Conservation (phyloP, 2,329 filamentous ascomycete species). For the Aspergillus sp. region DNA sequence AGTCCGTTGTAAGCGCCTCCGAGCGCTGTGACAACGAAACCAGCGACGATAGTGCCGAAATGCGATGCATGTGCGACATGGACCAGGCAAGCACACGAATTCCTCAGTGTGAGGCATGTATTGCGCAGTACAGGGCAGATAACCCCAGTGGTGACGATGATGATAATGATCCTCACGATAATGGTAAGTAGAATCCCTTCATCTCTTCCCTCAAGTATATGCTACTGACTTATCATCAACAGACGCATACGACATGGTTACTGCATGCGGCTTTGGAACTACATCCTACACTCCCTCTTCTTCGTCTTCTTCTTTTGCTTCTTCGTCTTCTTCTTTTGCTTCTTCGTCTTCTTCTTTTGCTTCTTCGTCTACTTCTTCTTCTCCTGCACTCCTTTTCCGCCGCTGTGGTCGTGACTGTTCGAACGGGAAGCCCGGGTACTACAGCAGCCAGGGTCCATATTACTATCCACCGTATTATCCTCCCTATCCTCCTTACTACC, state of each 20-base stretch:
- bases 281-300: conserved; percentile 25
- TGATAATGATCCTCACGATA: conserved; percentile 23
- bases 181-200: conserved; percentile 19
- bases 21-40: conserved; percentile 24
- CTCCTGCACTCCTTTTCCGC: too few species aligned
- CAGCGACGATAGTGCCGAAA: conserved; percentile 24
- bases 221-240: conserved; percentile 6
- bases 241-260: conserved; percentile 34
- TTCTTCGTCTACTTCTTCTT: too few species aligned
- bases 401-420: too few species aligned
- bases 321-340: too few species aligned
- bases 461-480: background rate
- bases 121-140: conserved; percentile 25
- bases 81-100: conserved; percentile 24
- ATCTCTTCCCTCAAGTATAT: background rate
- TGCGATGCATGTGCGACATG: conserved; percentile 31
- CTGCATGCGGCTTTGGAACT: conserved; percentile 27
- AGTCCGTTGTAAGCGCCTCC: conserved; percentile 24
- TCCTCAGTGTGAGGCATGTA: conserved; percentile 34
- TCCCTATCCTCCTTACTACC: background rate
- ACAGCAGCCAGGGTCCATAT: background rate
- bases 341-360: background rate
- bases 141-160: conserved; percentile 19
- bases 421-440: background rate
- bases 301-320: background rate